Evolutionary conservation across 192 early-diverging fungal species (phyloP), one percentile per base, ranked within the genome.

Genomic region (Backusella mclennaniae): DNA sequence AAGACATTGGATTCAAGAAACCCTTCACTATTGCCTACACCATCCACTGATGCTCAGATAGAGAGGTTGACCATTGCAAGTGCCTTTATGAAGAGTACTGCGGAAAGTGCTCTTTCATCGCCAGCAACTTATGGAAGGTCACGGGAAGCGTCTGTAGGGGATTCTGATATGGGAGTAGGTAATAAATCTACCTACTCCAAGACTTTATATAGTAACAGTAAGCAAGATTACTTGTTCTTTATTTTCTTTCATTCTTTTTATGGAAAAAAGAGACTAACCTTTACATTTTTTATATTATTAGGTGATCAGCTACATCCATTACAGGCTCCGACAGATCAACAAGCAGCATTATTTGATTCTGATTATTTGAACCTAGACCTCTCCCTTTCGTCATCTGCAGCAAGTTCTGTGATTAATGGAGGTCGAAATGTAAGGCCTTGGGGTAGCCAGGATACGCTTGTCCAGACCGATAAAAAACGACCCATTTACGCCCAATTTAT

Each of bases 361-460:
- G 26, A 77, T 15, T 41, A 41, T 38, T 56, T 79, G 31, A 73
- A 46, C n/a, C 31, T 74, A n/a, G 52, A 75, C 19, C 69, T 77
- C 19, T 71, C 69, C 19, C 33, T 76, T 19, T 23, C 75, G 29
- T 52, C 75, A 29, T 42, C 75, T 53, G n/a, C 31, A 38, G 66
- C 44, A 11, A 66, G 35, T n/a, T 46, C 70, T 44, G 70, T 46
- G 14, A 29, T 76, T 8, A 46, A 69, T 31, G 41, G 69, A n/a
- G 35, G 46, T 1, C 53, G 33, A 15, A 21, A 8, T 23, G 0
- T 35, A n/a, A 73, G 73, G 8, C 78, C 78, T 9, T 79, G 66
- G 66, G 78, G 73, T 7, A 79, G 78, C 5, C 78, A 79, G 41
- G 78, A 79, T 15, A 79, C 78, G 0, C 66, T 79, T 4, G 78